Evolutionary conservation across 2,329 filamentous ascomycete genomes (phyloP), one percentile per base, ranked within the genome.

Genomic region (Penicillium sp.): DNA sequence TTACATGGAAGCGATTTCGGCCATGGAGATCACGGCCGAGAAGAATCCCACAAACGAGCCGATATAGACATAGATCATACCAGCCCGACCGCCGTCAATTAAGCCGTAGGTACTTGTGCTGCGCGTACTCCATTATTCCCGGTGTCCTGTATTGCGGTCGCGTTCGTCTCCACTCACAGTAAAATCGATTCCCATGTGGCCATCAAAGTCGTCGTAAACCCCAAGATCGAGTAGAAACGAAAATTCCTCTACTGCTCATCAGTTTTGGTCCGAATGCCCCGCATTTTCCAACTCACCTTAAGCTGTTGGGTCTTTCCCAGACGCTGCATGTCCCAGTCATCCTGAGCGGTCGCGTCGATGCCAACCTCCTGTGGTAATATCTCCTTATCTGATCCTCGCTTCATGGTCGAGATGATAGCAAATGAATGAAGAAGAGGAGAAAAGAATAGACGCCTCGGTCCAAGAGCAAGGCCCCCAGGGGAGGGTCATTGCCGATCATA

Each of bases 221-320:
- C 73, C 18, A 74, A 63, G 32, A 73, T 74, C 1, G 72, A 73
- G 14, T 73, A 62, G 43, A 74, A 74, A 16, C 67, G 65, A 53
- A 75, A 75, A 45, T 74, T 75, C 55, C 73, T 67, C 71, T 74
- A 45, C 53, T 58, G 36, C 35, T 32, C 40, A 51, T 62, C 47
- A 67, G 51, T 27, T 23, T 48, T 40, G n/a, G 38, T 34, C 39
- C 47, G 38, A 57, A 19, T 23, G 19, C 39, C 26, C 42, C 44
- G 30, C 32, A 32, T 34, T 43, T 18, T 34, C 2, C 16, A 11
- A 59, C 65, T 42, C 11, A 67, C 76, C 53, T 75, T 73, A 51
- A 81, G 70, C 56, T 80, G 75, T 62, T 81, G 79, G 40, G 70
- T 66, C 67, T 79, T 80, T 42, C 79, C 79, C 70, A 81, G 70